Conservation (phyloP, 768 basidiomycete species). For the Ramaria sp. region DNA sequence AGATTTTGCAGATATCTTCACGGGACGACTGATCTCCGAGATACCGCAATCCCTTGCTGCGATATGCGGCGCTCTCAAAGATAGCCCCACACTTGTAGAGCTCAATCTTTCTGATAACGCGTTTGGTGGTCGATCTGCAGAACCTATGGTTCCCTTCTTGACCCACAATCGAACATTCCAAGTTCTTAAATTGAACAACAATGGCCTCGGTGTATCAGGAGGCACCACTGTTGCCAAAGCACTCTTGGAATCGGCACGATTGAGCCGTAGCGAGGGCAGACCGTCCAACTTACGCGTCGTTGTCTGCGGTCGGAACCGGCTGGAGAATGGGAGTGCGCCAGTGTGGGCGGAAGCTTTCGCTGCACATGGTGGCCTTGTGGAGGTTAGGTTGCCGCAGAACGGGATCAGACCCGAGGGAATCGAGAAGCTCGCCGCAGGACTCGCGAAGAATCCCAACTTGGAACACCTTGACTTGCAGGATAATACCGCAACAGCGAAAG, state of each 20-base stretch:
- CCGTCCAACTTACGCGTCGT: conserved; percentile 65
- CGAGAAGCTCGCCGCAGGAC: conserved; percentile 60
- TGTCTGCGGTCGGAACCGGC: conserved; percentile 91
- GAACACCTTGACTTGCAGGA: conserved; percentile 86
- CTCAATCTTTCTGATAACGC: conserved; percentile 94
- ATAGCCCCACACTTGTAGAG: conserved; percentile 71
- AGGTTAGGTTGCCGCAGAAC: conserved; percentile 95
- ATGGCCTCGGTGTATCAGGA: conserved; percentile 87
- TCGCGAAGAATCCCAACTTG: conserved; percentile 55
- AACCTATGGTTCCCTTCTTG: conserved; percentile 87
- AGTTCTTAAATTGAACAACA: conserved; percentile 88
- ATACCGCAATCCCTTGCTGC: conserved; percentile 85
- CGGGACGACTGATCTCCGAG: conserved; percentile 89
- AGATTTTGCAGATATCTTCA: conserved; percentile 96
- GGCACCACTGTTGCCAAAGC: conserved; percentile 81
- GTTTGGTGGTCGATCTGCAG: conserved; percentile 90
- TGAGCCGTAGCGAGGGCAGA: conserved; percentile 54
- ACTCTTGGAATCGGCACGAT: conserved; percentile 60
- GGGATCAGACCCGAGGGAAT: conserved; percentile 93
- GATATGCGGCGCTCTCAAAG: conserved; percentile 78
- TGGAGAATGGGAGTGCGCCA: conserved; percentile 79
- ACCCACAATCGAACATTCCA: conserved; percentile 72
- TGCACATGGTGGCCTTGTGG: conserved; percentile 67
- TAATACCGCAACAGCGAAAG: conserved; percentile 62
- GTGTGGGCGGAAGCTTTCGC: conserved; percentile 85